These are phyloP conservation scores for Micromonas pusilla DNA, from an alignment of 139 green algal genomes.

Conservation along the genomic window DNA sequence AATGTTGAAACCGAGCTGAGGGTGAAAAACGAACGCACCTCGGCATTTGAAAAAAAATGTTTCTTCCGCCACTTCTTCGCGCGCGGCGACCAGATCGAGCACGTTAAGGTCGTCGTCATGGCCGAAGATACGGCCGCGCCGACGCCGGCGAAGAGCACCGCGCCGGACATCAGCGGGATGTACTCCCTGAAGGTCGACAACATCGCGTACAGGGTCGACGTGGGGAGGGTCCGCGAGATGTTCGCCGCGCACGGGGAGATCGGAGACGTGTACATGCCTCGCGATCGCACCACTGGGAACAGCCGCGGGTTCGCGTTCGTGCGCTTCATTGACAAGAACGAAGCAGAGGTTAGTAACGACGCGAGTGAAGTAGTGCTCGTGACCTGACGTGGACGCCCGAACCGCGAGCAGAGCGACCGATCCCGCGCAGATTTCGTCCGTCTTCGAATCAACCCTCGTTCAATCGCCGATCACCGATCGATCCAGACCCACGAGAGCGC, in stretches of 20 bases:
- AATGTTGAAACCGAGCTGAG: too few species aligned
- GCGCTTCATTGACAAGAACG: background rate
- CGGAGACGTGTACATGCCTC: slow-evolving; percentile 24
- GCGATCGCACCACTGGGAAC: background rate
- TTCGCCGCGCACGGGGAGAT: slow-evolving; percentile 15
- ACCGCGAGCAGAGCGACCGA: too few species aligned
- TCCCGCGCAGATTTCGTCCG: too few species aligned
- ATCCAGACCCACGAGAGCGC: too few species aligned
- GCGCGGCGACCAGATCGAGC: too few species aligned
- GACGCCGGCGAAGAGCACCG: background rate
- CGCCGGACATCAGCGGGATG: slow-evolving; percentile 11
- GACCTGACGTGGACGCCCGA: too few species aligned
- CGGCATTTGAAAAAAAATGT: too few species aligned
- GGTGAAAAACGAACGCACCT: too few species aligned
- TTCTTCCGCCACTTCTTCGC: too few species aligned
- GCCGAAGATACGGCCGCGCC: background rate
- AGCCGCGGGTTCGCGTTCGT: slow-evolving; percentile 22
- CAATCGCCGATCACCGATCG: too few species aligned
- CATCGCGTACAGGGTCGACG: background rate
- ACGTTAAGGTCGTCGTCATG: too few species aligned
- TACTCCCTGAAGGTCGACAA: slow-evolving; percentile 19
- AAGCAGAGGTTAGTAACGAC: slow-evolving; percentile 17
- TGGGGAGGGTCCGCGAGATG: background rate
- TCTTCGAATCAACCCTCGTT: background rate
- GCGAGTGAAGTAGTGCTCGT: too few species aligned